Percentiles rank a stretch among this genome's conserved stretches.
phyloP scores from a whole-genome alignment of 169 alveolate species.

The Cryptosporidium bovis region DNA sequence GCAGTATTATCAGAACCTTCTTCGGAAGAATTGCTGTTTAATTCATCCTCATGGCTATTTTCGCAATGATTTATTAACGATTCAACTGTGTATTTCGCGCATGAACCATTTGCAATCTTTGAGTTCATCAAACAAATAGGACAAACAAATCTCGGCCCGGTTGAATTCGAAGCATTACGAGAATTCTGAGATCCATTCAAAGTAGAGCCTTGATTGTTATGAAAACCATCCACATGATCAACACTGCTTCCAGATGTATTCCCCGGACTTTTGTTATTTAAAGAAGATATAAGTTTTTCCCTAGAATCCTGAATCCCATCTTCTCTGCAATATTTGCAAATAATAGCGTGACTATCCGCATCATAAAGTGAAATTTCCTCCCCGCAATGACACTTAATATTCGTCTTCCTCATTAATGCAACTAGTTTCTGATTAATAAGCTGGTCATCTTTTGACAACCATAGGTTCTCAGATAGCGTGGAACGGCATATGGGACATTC shows the following conservation, averaged over 20 bases:
- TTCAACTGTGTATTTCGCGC: conserved; percentile 52
- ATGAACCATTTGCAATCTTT: conserved; percentile 17
- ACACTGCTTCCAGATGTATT: not conserved
- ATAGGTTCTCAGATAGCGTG: conserved; percentile 12
- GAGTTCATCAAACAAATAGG: conserved; percentile 63
- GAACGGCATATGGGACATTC: conserved; percentile 73
- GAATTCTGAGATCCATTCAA: not conserved
- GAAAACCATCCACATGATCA: not conserved
- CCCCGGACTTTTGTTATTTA: conserved; percentile 4
- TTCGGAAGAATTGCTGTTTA: not conserved
- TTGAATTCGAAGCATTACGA: not conserved
- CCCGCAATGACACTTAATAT: conserved; percentile 61
- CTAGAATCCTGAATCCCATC: conserved; percentile 9
- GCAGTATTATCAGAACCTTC: not conserved
- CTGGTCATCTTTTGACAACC: conserved; percentile 72
- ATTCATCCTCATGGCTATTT: conserved; percentile 35
- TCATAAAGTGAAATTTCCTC: conserved; percentile 21
- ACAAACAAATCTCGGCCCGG: conserved; percentile 66
- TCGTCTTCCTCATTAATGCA: conserved; percentile 39
- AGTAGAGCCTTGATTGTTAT: conserved; percentile 10
- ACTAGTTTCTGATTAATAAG: conserved; percentile 38
- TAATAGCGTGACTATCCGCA: conserved; percentile 54
- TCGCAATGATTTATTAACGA: conserved; percentile 57
- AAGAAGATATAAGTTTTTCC: conserved; percentile 17
- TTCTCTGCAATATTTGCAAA: conserved; percentile 37